Base-by-base conservation (phyloP, 306 rosid genomes). In the Gynostemma pentaphyllum region DNA sequence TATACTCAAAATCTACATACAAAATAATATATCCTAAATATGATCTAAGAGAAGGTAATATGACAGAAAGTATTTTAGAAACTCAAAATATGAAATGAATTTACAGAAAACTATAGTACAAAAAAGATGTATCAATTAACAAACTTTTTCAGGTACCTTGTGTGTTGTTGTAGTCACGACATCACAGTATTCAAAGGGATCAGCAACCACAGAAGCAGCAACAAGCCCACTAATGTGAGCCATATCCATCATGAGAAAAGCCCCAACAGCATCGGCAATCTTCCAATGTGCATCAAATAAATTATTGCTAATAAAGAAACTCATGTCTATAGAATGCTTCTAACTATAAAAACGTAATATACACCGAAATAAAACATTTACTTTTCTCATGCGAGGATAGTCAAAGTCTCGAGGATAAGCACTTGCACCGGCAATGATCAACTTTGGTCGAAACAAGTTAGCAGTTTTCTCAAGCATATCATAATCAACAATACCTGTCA, bases 231-330 rank as follows among this genome's bases (percentile, higher is more conserved):
- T 94, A 44, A 94, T 86, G 80, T 86, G 99, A 72, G 97, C 99
- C 99, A 94, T 94, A 75, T 94, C 99, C 99, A 94, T 94, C 99
- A 94, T 84, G 39, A 94, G 95, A 71, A 94, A 94, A 62, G 99
- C 97, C 48, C 99, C 97, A 6, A 89, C 90, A 24, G 76, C 70
- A 81, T 88, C 95, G 1, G 95, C 95, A 72, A 88, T 94, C 99
- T 94, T 73, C 55, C 45, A 55, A 50, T 16, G 34, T 46, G 77
- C 51, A 72, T 29, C 39, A 80, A 54, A 21, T 30, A 30, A 1
- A 53, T 15, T 9, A 30, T 13, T 39, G 8, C 19, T 26, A 50
- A 49, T 40, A n/a, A n/a, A n/a, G 64, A 18, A 16, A 48, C 1
- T 15, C 13, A 21, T 21, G 16, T 53, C 52, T 30, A 53, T 9